Base-by-base conservation (phyloP, 2,329 filamentous ascomycete species). In the Botrytis pseudocinerea region DNA sequence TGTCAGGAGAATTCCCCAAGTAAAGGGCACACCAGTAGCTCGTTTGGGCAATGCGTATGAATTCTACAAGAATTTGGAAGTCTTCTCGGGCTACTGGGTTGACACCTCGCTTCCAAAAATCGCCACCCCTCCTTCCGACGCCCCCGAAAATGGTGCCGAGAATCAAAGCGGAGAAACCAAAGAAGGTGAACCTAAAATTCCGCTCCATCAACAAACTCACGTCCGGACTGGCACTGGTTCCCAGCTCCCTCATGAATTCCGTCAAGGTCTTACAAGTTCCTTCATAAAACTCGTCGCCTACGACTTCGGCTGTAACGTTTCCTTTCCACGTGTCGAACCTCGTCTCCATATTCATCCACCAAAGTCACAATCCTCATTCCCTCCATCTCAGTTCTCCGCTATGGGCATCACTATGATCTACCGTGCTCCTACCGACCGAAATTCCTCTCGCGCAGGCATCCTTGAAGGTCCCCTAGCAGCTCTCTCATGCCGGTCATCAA, bases 281-380 rank as follows among this genome's bases (percentile, higher is more conserved):
- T 91, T 91, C 72, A 80, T 91, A 72, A 91, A 91, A 79, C 85
- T 91, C 7, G 85, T 91, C 25, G 85, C 88, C 28, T 91, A 91
- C 77, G 89, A 91, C 75, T 91, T 91, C 80, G 87, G 88, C 69
- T 91, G 89, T 80, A 91, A 87, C 76, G 86, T 90, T 66, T 83
- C 84, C 3, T 83, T 86, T 40, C 83, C 89, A 25, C 85, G 89
- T 59, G 83, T 84, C 38, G 89, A 91, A 77, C 89, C 89, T 16
- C 85, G 89, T 4, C 82, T 91, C 32, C 85, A 90, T 63, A 80
- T 91, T 28, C 77, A 76, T 4, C 77, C 79, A n/a, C 69, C 79
- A 72, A 82, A 66, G 83, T 79, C 76, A 78, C 75, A 61, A 40
- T 48, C 69, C 71, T 60, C 61, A 64, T 69, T 66, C 16, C 80